These are phyloP conservation scores for Hygrocybe coccinea DNA, from an alignment of 768 basidiomycete genomes.

Conservation along the genomic window DNA sequence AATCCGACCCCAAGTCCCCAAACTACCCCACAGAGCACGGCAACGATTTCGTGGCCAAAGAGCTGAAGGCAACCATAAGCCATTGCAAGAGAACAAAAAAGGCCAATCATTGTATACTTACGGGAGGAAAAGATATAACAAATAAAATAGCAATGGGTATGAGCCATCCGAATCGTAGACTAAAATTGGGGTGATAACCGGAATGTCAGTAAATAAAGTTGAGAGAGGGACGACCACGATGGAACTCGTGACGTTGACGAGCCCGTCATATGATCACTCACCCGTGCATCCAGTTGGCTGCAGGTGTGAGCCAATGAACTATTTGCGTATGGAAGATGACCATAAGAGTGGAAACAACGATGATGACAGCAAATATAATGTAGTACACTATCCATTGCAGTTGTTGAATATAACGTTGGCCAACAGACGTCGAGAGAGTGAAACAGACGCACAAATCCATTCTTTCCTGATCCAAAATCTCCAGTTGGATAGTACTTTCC, in stretches of 20 bases:
- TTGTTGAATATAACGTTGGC: neutral
- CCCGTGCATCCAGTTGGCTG: conserved; percentile 60
- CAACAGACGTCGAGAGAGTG: neutral
- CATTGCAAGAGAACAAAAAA: neutral
- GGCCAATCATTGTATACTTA: conserved; percentile 26
- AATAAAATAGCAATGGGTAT: conserved; percentile 81
- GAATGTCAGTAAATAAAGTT: neutral
- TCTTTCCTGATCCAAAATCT: conserved; percentile 53
- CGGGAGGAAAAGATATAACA: conserved; percentile 82
- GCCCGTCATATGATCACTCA: conserved; percentile 30
- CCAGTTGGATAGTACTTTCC: conserved; percentile 38
- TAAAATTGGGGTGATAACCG: conserved; percentile 18
- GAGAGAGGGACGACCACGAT: neutral
- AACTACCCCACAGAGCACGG: conserved; percentile 81
- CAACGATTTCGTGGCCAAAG: conserved; percentile 90
- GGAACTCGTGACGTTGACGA: neutral
- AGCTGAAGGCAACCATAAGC: conserved; percentile 38
- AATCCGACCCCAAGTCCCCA: conserved; percentile 89
- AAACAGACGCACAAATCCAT: conserved; percentile 48
- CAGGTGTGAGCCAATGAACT: conserved; percentile 61
- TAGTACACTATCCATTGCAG: conserved; percentile 42
- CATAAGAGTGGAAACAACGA: conserved; percentile 49
- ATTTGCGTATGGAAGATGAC: conserved; percentile 67
- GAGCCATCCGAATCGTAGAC: conserved; percentile 58
- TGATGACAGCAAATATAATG: conserved; percentile 41